Base-by-base conservation (phyloP, 75 land plant species). In the Pinus albicaulis region DNA sequence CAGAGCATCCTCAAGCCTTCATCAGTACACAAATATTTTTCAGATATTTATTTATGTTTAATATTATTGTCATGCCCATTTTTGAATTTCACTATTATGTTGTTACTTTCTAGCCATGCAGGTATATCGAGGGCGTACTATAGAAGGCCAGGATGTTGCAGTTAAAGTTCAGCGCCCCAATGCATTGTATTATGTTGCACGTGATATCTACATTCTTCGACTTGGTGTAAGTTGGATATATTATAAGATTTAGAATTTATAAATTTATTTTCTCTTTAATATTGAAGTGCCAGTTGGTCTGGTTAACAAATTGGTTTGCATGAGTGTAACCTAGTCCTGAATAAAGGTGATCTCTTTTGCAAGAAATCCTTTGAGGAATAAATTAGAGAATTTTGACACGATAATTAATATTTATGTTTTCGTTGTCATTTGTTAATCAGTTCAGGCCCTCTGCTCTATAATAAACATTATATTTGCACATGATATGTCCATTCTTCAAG, bases 141-240 rank as follows among this genome's bases (percentile, higher is more conserved):
- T 61, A 72, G 95, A 92, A 84, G 99, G 99, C 19, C 78, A 59
- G 71, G 80, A 74, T 79, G 98, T 98, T 69, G 99, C 99, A 69
- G 87, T 98, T 23, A 98, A 95, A 87, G 99, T 98, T 56, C 99
- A 98, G 75, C 93, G 99, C n/a, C 99, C 99, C 20, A 82, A 95
- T 74, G 74, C 92, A 64, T 85, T 80, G 20, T 90, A 91, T 76
- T 74, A 81, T 23, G 93, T 98, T 60, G 91, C 91, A 1, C 89
- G 96, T 20, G 99, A 98, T 91, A 77, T 92, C 15, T 92, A 95
- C 79, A 89, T 98, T 76, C 92, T 98, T 63, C 98, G 99, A 62
- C 77, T 92, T 83, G 98, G 93, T 84, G 99, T 97, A 64, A 78
- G 77, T 56, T 10, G 20, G 20, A n/a, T 25, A 57, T 64, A 81